phyloP scores from a whole-genome alignment of 192 early-diverging fungal genomes.

The Backusella tarrabulga region DNA sequence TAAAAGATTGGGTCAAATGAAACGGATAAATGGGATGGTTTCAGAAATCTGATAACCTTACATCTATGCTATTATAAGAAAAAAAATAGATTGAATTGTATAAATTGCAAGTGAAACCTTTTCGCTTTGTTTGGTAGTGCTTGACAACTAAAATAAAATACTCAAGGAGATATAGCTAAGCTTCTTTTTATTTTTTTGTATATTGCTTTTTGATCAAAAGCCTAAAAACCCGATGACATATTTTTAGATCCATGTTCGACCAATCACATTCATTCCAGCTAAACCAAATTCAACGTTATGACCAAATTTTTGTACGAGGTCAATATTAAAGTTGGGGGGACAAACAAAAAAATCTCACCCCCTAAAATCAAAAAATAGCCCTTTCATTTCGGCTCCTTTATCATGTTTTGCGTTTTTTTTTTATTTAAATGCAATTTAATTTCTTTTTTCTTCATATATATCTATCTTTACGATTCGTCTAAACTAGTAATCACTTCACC shows the following conservation, averaged over 20 bases:
- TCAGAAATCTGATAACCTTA: not conserved
- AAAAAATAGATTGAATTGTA: not conserved
- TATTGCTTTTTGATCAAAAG: not conserved
- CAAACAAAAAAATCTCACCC: not conserved
- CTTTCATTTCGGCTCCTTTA: not conserved
- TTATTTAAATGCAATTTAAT: not conserved
- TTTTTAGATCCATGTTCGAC: not conserved
- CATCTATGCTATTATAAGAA: not conserved
- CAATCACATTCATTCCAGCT: not conserved
- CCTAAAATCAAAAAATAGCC: not conserved
- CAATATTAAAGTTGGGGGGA: not conserved
- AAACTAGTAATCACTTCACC: conserved; percentile 13
- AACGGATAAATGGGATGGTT: not conserved
- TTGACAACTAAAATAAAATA: not conserved
- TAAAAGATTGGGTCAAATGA: not conserved
- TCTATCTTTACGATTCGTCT: not conserved
- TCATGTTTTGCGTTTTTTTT: not conserved
- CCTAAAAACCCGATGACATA: not conserved
- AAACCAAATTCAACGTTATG: not conserved
- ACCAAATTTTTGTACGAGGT: not conserved
- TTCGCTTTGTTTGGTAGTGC: not conserved
- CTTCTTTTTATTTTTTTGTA: not conserved
- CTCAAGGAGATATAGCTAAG: not conserved
- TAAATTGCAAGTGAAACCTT: not conserved
- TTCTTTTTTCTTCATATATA: not conserved